Percentiles rank a stretch among this genome's conserved stretches.
Conservation (phyloP, 2,329 filamentous ascomycete genomes). For the Sphaerulina vaccinii region DNA sequence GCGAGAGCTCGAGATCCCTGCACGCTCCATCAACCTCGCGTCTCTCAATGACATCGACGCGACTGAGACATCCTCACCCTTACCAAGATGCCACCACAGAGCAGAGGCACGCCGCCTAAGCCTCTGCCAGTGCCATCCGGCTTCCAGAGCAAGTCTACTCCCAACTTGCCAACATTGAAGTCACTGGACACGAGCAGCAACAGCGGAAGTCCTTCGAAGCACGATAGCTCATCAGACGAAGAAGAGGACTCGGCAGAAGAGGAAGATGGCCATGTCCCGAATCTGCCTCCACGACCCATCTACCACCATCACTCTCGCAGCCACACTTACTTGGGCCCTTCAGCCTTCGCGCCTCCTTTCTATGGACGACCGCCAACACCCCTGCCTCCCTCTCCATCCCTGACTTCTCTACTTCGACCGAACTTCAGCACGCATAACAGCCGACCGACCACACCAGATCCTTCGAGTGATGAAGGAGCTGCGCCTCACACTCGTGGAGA, state of each 20-base stretch:
- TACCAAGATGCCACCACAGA: conserved; percentile 38
- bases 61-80: too few relatives aligned
- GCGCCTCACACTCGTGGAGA: conserved; percentile 27
- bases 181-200: conserved; percentile 30
- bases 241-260: conserved; percentile 34
- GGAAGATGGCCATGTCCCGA: conserved; percentile 33
- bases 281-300: conserved; percentile 39
- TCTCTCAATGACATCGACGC: background rate
- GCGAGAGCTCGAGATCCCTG: too few relatives aligned
- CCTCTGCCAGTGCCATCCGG: conserved; percentile 37
- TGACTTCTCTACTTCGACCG: conserved; percentile 84
- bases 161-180: conserved; percentile 46
- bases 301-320: conserved; percentile 45
- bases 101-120: conserved; percentile 40
- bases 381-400: conserved; percentile 83
- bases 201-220: conserved; percentile 26
- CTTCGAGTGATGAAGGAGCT: conserved; percentile 73
- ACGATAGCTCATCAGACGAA: conserved; percentile 23
- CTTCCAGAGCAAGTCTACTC: conserved; percentile 49
- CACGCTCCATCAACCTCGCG: background rate
- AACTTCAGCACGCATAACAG: conserved; percentile 65
- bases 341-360: conserved; percentile 74
- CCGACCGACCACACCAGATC: conserved; percentile 89
- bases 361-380: conserved; percentile 97
- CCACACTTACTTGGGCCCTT: conserved; percentile 45